Conservation (phyloP, 805 yeast genomes). For the Candida gorgasii region DNA sequence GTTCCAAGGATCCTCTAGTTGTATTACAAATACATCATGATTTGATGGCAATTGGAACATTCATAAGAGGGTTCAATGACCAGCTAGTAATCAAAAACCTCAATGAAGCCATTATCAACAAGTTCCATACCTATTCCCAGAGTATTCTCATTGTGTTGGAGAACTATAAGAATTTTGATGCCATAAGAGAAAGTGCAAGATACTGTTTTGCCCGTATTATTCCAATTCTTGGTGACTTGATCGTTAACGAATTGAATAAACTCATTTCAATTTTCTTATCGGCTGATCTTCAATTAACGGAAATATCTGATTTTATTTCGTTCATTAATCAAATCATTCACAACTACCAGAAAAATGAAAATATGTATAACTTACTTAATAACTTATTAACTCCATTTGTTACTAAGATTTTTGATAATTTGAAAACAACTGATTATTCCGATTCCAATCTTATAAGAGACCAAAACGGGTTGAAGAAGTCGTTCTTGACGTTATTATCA, state of each 20-base stretch:
- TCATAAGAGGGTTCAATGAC: slow-evolving; percentile 79
- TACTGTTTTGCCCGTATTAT: slow-evolving; percentile 86
- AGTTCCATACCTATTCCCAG: slow-evolving; percentile 68
- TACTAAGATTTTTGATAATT: slow-evolving; percentile 55
- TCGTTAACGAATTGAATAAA: slow-evolving; percentile 57
- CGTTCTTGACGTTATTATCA: slow-evolving; percentile 68
- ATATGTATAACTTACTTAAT: slow-evolving; percentile 71
- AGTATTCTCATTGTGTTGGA: slow-evolving; percentile 84
- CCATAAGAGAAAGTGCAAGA: slow-evolving; percentile 81
- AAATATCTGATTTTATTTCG: slow-evolving; percentile 77
- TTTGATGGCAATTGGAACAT: slow-evolving; percentile 84
- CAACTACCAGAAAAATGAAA: slow-evolving; percentile 63
- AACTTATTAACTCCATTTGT: slow-evolving; percentile 75
- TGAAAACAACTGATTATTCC: slow-evolving; percentile 43
- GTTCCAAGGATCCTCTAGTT: slow-evolving; percentile 15
- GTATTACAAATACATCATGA: slow-evolving; percentile 82
- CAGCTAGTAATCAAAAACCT: slow-evolving; percentile 17
- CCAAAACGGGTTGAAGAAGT: slow-evolving; percentile 62
- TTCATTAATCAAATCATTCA: slow-evolving; percentile 89
- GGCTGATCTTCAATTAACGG: slow-evolving; percentile 56
- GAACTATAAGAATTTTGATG: slow-evolving; percentile 61
- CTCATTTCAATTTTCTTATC: slow-evolving; percentile 64
- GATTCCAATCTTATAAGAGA: slow-evolving; percentile 67
- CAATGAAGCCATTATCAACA: slow-evolving; percentile 29
- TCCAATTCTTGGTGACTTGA: slow-evolving; percentile 59